Evolutionary conservation across 2,329 filamentous ascomycete species (phyloP), one percentile per base, ranked within the genome.

Genomic region (Mycosphaerella arachidis): DNA sequence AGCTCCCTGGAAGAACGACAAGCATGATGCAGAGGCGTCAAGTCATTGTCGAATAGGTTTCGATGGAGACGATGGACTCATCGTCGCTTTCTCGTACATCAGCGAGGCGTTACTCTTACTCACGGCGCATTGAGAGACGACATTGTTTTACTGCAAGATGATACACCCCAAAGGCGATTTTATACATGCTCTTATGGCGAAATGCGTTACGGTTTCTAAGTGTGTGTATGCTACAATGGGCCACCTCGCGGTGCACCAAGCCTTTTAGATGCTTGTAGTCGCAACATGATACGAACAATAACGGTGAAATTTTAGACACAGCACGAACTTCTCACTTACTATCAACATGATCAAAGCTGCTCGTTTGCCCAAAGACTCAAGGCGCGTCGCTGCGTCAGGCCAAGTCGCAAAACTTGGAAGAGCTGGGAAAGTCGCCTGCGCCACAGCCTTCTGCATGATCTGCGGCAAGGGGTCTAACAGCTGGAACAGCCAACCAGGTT

Each of bases 21-120:
- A 57, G 63, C 60, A 53, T 65, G 40, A 59, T 58, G n/a, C 58
- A 62, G 30, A 60, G 63, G 58, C 58, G 63, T 24, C 57, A 61
- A 18, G 30, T 63, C 12, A 45, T 66, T 31, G 59, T 63, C 33
- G 65, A 67, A 53, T 66, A 61, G 56, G 55, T 46, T 50, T 63
- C 55, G 50, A 55, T 56, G 45, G 56, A 64, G 40, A 61, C 52
- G 45, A 57, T 56, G 45, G 56, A 64, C 53, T 55, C 24, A 31
- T 45, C n/a, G 30, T 12, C 35, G 50, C 29, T n/a, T n/a, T 52
- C 50, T 16, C 8, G 12, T 10, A 35, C 20, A 18, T 31, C 50
- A n/a, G 50, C 29, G 27, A 52, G 50, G 50, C 50, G 29, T 35
- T 52, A 31, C 50, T 30, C 46, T 10, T 27, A 13, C 10, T 52